phyloP scores from a whole-genome alignment of 83 land plant genomes.

The Picea engelmannii region DNA sequence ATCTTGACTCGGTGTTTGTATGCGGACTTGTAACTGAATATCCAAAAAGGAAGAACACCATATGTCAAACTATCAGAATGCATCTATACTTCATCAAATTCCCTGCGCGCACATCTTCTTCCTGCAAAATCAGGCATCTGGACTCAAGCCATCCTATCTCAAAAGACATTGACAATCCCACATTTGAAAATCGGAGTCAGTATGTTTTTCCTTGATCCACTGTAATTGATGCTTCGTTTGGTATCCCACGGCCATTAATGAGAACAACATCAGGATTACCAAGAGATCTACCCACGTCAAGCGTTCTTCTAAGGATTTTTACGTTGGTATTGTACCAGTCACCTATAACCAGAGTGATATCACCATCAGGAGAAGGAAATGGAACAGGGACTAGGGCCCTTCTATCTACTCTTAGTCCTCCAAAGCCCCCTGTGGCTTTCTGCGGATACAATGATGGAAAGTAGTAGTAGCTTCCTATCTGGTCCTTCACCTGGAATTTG shows the following conservation, averaged over 20 bases:
- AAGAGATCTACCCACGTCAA: conserved; percentile 54
- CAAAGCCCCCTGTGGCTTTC: conserved; percentile 72
- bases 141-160: too few species aligned
- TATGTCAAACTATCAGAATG: too few species aligned
- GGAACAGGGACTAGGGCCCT: conserved; percentile 59
- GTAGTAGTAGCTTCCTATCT: conserved; percentile 54
- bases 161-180: too few species aligned
- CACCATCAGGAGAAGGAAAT: conserved; percentile 58
- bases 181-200: too few species aligned
- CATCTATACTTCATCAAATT: too few species aligned
- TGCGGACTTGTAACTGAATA: too few species aligned
- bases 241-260: conserved; percentile 68
- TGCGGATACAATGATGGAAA: conserved; percentile 38
- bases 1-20: too few species aligned
- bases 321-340: conserved; percentile 58
- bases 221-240: conserved; percentile 45
- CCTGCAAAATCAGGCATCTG: too few species aligned
- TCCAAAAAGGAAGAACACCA: too few species aligned
- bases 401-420: conserved; percentile 49
- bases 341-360: conserved; percentile 55
- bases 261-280: conserved; percentile 70
- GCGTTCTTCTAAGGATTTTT: conserved; percentile 33
- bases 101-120: too few species aligned
- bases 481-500: conserved; percentile 67
- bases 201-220: conserved; percentile 75